These are phyloP conservation scores for Phytophthora pini DNA, from an alignment of 352 stramenopile species.

Conservation along the genomic window DNA sequence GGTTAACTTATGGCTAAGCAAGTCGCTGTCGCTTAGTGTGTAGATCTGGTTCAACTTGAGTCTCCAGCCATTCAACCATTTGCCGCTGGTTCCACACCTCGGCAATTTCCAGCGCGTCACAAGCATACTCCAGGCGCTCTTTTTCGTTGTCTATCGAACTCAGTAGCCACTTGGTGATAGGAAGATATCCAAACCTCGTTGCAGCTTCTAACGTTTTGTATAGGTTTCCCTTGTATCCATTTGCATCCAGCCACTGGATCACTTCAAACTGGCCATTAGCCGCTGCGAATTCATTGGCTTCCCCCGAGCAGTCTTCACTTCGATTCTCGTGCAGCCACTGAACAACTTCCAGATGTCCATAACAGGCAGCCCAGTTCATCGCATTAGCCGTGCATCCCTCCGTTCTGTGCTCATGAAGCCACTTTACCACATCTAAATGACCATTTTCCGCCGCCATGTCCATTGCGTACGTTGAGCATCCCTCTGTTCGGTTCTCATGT, in stretches of 20 bases:
- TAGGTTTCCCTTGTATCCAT: background rate
- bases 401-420: background rate
- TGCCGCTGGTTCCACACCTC: too few relatives aligned
- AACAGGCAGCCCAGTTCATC: slow-evolving; percentile 4
- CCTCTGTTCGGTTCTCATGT: too few relatives aligned
- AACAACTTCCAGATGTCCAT: slow-evolving; percentile 1
- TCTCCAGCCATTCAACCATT: too few relatives aligned
- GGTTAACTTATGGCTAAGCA: background rate
- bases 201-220: slow-evolving; percentile 8
- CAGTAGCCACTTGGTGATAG: slow-evolving; percentile 14
- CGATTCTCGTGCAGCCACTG: slow-evolving; percentile 12
- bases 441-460: too few relatives aligned
- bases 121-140: background rate
- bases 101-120: too few relatives aligned
- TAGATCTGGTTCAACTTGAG: too few relatives aligned
- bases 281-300: slow-evolving; percentile 1
- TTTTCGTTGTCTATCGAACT: slow-evolving; percentile 4
- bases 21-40: slow-evolving; percentile 7
- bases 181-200: slow-evolving; percentile 11
- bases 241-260: slow-evolving; percentile 8
- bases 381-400: slow-evolving; percentile 2
- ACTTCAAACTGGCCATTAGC: slow-evolving; percentile 6
- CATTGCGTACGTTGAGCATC: too few relatives aligned
- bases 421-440: background rate
- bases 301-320: slow-evolving; percentile 7